A percentile compares a stretch with the other conserved stretches of the same genome.
Conservation (phyloP, 768 basidiomycete genomes). For the Termitomyces bulborhizus region DNA sequence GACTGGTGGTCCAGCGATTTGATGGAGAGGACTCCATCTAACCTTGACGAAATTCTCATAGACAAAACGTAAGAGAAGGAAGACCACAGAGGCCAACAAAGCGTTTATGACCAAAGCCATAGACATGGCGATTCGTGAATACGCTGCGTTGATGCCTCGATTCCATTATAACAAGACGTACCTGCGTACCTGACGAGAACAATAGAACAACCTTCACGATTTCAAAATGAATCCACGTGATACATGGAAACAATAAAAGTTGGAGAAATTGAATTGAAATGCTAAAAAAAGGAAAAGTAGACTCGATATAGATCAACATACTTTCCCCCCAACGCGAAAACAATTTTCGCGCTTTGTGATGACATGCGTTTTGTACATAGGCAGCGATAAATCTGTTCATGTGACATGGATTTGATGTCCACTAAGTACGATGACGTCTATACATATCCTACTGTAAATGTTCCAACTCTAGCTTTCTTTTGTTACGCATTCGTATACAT, state of each 20-base stretch:
- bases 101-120: constrained; percentile 6
- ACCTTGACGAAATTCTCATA: constrained; percentile 28
- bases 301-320: too few species aligned
- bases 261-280: too few species aligned
- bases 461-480: neutral
- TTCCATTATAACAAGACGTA: constrained; percentile 1
- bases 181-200: neutral
- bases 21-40: constrained; percentile 40
- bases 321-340: too few species aligned
- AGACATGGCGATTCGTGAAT: constrained; percentile 6
- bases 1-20: constrained; percentile 57
- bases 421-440: too few species aligned
- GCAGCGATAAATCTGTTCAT: too few species aligned
- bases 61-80: constrained; percentile 17
- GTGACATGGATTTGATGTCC: too few species aligned
- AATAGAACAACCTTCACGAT: neutral
- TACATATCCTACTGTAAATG: too few species aligned
- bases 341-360: too few species aligned
- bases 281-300: too few species aligned
- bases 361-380: too few species aligned
- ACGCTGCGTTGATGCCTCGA: neutral
- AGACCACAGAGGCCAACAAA: neutral
- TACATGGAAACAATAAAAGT: too few species aligned
- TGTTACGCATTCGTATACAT: constrained; percentile 14
- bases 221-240: neutral